A percentile compares a stretch with the other conserved stretches of the same genome.
Conservation (phyloP, 2,329 filamentous ascomycete genomes). For the Phoma sp. region DNA sequence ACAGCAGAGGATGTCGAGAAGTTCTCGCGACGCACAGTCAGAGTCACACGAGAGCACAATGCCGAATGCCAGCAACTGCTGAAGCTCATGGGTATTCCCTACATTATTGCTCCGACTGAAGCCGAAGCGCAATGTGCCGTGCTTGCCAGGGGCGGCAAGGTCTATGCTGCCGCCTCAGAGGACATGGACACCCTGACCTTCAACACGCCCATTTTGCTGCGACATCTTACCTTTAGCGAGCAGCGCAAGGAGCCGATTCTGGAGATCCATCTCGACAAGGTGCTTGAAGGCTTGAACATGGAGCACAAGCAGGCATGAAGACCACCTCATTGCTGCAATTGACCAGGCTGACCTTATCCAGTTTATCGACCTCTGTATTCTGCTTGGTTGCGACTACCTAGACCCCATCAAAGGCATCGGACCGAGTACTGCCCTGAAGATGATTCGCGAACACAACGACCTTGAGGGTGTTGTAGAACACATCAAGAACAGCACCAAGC, state of each 20-base stretch:
- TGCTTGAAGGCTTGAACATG: slow-evolving; percentile 87
- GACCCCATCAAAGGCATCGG: slow-evolving; percentile 96
- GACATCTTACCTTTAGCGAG: slow-evolving; percentile 96
- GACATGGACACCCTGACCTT: slow-evolving; percentile 99
- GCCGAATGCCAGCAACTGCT: slow-evolving; percentile 89
- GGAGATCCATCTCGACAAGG: slow-evolving; percentile 87
- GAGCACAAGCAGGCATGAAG: slow-evolving; percentile 74
- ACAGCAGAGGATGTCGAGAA: slow-evolving; percentile 98
- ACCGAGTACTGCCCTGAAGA: slow-evolving; percentile 86
- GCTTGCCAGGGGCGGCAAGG: slow-evolving; percentile 87
- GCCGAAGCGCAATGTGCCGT: slow-evolving; percentile 96
- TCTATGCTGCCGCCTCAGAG: slow-evolving; percentile 94
- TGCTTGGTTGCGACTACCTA: slow-evolving; percentile 96
- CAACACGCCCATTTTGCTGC: slow-evolving; percentile 84
- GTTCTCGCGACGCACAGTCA: slow-evolving; percentile 89
- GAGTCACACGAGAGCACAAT: slow-evolving; percentile 96
- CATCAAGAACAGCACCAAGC: slow-evolving; percentile 74
- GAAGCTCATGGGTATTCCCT: slow-evolving; percentile 95
- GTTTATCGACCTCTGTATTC: slow-evolving; percentile 97
- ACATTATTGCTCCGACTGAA: slow-evolving; percentile 93
- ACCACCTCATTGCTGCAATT: neutral
- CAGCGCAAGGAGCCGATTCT: slow-evolving; percentile 97
- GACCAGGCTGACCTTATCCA: slow-evolving; percentile 46
- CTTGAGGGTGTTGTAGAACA: slow-evolving; percentile 90
- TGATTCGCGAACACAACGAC: slow-evolving; percentile 89